Percentiles rank a stretch among this genome's conserved stretches.
Conservation (phyloP, 305 asterid genomes). For the Fraxinus angustifolia region DNA sequence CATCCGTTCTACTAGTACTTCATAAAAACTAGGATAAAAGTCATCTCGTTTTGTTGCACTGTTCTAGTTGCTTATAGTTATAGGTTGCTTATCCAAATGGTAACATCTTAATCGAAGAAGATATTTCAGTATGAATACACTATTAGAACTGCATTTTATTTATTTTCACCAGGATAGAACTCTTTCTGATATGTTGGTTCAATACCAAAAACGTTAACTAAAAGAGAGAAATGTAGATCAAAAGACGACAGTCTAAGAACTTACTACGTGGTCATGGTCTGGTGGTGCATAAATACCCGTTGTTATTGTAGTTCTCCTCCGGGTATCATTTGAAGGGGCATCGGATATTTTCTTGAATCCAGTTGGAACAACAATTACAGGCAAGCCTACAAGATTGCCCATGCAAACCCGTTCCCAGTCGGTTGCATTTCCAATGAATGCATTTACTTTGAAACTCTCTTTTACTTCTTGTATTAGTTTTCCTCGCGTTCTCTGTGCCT, state of each 20-base stretch:
- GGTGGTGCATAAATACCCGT: slow-evolving; percentile 86
- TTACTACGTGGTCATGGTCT: slow-evolving; percentile 76
- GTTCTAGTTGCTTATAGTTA: not conserved
- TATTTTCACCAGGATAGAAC: not conserved
- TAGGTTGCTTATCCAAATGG: not conserved
- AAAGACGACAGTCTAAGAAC: slow-evolving; percentile 15
- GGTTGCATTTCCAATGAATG: slow-evolving; percentile 73
- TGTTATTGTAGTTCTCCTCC: slow-evolving; percentile 61
- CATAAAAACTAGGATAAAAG: not conserved
- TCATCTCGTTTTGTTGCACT: not conserved
- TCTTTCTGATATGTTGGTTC: not conserved
- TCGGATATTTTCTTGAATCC: slow-evolving; percentile 65
- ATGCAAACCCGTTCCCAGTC: slow-evolving; percentile 83
- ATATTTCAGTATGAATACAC: not conserved
- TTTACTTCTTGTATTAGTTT: slow-evolving; percentile 68
- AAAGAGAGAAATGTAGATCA: not conserved
- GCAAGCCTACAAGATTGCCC: slow-evolving; percentile 89
- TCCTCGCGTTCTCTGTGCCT: slow-evolving; percentile 89
- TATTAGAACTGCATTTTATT: not conserved
- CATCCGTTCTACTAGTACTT: not conserved
- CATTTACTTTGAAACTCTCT: slow-evolving; percentile 62
- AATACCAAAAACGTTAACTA: not conserved
- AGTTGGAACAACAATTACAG: slow-evolving; percentile 74
- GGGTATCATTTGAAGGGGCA: slow-evolving; percentile 48
- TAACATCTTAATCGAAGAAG: not conserved